Conservation (phyloP, 2,329 filamentous ascomycete species). For the Scedosporium boydii region DNA sequence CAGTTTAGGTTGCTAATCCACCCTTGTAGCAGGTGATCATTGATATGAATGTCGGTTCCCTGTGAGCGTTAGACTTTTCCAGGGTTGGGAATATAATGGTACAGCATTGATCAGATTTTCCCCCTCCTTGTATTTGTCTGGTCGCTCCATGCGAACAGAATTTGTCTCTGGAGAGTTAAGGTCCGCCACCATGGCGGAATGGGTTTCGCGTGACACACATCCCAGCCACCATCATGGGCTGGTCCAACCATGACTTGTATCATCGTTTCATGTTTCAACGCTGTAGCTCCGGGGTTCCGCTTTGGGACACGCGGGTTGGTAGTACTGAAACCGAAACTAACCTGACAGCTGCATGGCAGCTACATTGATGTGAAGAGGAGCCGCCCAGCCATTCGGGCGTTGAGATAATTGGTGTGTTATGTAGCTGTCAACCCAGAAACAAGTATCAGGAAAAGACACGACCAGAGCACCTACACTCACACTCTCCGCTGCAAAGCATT, state of each 20-base stretch:
- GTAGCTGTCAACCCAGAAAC: neutral
- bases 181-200: neutral
- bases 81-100: too few species aligned
- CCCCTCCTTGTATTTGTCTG: too few species aligned
- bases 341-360: neutral
- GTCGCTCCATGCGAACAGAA: neutral
- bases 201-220: neutral
- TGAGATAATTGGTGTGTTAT: neutral
- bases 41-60: too few species aligned
- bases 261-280: constrained; percentile 3
- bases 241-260: neutral
- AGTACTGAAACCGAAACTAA: constrained; percentile 5
- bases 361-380: neutral
- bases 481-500: too few species aligned
- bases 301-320: constrained; percentile 1
- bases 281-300: neutral
- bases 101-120: too few species aligned
- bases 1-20: too few species aligned
- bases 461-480: too few species aligned
- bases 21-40: too few species aligned
- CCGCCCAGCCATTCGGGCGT: neutral
- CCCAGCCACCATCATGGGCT: neutral
- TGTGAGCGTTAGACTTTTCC: too few species aligned
- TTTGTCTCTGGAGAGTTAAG: neutral
- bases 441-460: neutral